Conservation (phyloP, 768 basidiomycete genomes). For the Leccinellum luteum region DNA sequence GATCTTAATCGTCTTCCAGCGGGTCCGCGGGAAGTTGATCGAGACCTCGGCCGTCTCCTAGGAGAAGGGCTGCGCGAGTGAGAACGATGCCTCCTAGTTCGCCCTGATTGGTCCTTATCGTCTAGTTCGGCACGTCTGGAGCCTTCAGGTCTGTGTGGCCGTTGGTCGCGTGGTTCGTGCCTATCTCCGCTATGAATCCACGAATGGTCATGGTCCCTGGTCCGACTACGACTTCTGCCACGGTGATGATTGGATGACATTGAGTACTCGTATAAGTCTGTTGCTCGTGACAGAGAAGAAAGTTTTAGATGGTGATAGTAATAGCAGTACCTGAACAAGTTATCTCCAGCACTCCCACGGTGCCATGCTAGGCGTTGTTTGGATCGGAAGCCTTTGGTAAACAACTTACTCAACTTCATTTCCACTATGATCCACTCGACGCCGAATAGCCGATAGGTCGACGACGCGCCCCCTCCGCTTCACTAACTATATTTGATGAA, state of each 20-base stretch:
- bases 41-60: constrained; percentile 23
- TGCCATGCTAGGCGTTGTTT: constrained; percentile 21
- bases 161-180: constrained; percentile 19
- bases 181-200: constrained; percentile 15
- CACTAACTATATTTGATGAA: constrained; percentile 10
- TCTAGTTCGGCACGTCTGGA: constrained; percentile 11
- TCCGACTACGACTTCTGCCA: constrained; percentile 21
- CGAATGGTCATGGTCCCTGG: constrained; percentile 10
- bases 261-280: not conserved
- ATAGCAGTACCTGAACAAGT: not conserved
- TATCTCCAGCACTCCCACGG: not conserved
- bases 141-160: constrained; percentile 15
- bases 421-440: constrained; percentile 15
- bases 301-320: not conserved
- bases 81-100: constrained; percentile 10
- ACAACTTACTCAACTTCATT: constrained; percentile 17
- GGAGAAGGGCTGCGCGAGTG: constrained; percentile 25
- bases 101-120: constrained; percentile 5
- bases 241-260: constrained; percentile 24
- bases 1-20: constrained; percentile 13
- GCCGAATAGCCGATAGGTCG: constrained; percentile 22
- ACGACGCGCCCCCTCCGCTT: constrained; percentile 6
- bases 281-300: not conserved
- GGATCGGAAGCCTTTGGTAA: constrained; percentile 26
- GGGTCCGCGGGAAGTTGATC: constrained; percentile 25